A percentile compares a stretch with the other conserved stretches of the same genome.
These are phyloP conservation scores for Sarocladiaceae sp. DNA, from an alignment of 2,329 filamentous ascomycete genomes.

Conservation along the genomic window DNA sequence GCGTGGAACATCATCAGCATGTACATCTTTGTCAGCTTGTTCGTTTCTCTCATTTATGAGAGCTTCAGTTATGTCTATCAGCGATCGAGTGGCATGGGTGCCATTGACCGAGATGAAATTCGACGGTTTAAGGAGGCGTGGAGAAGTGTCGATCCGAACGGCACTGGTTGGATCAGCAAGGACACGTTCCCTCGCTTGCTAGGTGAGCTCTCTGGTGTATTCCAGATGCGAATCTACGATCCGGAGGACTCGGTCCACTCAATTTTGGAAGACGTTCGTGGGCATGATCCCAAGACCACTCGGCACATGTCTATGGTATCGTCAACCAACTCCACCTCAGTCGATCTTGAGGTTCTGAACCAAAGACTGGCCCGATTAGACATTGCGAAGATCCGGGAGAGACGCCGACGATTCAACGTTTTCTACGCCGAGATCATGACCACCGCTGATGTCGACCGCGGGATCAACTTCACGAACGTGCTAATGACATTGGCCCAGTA, in stretches of 20 bases:
- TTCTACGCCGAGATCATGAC: conserved; percentile 97
- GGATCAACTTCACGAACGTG: conserved; percentile 86
- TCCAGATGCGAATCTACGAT: conserved; percentile 95
- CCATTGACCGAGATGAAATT: conserved; percentile 88
- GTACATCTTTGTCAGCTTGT: conserved; percentile 98
- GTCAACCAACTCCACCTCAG: conserved; percentile 44
- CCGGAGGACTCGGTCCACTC: conserved; percentile 80
- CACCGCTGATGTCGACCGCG: conserved; percentile 79
- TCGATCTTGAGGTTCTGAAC: conserved; percentile 74
- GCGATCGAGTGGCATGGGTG: conserved; percentile 83
- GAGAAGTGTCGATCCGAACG: conserved; percentile 89
- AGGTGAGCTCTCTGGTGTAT: conserved; percentile 88
- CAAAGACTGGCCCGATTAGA: conserved; percentile 68
- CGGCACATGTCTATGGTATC: conserved; percentile 51
- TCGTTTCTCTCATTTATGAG: conserved; percentile 97
- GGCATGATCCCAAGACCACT: conserved; percentile 41
- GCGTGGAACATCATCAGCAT: conserved; percentile 99
- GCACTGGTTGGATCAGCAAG: conserved; percentile 84
- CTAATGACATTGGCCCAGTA: conserved; percentile 96
- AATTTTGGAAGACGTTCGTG: conserved; percentile 78
- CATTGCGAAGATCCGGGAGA: conserved; percentile 63
- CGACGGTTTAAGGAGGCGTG: conserved; percentile 97
- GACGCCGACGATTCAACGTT: conserved; percentile 77
- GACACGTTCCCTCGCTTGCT: conserved; percentile 83
- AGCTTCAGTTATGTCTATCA: conserved; percentile 99